Conservation (phyloP, 78 protist species). For the Pigoraptor vietnamica region DNA sequence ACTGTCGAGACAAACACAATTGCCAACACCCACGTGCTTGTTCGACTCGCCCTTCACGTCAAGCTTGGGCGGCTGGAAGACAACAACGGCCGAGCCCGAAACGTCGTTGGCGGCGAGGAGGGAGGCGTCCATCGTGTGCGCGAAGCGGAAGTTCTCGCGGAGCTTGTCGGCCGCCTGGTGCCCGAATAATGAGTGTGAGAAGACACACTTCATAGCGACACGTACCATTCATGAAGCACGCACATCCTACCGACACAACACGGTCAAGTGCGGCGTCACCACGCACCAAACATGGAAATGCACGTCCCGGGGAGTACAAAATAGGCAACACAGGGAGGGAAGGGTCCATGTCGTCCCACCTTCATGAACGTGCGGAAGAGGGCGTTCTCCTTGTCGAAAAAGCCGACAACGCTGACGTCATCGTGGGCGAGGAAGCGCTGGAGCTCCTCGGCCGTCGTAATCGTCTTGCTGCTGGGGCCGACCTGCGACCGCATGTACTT, state of each 20-base stretch:
- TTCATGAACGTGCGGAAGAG: neutral
- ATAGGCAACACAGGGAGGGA: too few species aligned
- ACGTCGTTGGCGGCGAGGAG: neutral
- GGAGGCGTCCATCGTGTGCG: neutral
- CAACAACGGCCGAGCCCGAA: neutral
- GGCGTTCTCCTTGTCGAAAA: conserved; percentile 34
- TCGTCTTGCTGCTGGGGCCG: conserved; percentile 20
- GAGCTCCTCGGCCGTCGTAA: conserved; percentile 28
- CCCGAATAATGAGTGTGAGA: too few species aligned
- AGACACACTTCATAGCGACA: neutral
- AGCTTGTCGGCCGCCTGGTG: neutral
- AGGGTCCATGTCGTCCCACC: too few species aligned
- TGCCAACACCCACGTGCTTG: neutral
- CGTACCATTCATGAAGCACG: too few species aligned
- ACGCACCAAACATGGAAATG: neutral
- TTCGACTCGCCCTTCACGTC: neutral
- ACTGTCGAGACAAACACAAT: neutral
- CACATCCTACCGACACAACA: too few species aligned
- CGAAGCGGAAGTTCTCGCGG: conserved; percentile 13
- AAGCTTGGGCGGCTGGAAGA: neutral
- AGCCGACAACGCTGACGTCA: conserved; percentile 48
- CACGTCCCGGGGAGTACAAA: too few species aligned
- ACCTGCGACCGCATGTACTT: conserved; percentile 35
- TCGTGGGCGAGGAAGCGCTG: conserved; percentile 11
- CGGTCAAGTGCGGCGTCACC: too few species aligned